Evolutionary conservation across 257 asterid species (phyloP).

Genomic region (Paulownia fortunei): DNA sequence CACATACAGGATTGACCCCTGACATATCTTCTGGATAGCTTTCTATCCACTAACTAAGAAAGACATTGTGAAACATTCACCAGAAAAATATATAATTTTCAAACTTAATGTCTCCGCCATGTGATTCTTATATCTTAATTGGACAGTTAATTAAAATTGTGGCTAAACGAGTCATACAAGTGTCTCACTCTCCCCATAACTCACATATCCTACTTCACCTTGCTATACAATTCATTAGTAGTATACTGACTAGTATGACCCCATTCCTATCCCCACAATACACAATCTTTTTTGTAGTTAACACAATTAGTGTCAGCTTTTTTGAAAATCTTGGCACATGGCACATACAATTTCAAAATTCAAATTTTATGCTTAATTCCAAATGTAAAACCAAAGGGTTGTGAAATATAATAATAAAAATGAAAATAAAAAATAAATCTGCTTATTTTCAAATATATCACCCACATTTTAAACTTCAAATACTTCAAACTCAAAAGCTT

Average conservation of each 20-base stretch:
- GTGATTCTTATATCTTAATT: not conserved
- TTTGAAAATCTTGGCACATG: not conserved
- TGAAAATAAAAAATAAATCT: not conserved
- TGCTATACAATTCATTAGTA: not conserved
- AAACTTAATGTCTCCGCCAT: not conserved
- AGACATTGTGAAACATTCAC: not conserved
- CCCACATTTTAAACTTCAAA: not conserved
- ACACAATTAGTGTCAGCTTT: not conserved
- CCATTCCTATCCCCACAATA: not conserved
- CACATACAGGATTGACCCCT: not conserved
- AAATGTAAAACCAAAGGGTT: not conserved
- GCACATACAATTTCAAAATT: not conserved
- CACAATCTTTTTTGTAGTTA: not conserved
- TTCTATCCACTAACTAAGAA: not conserved
- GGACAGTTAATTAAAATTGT: not conserved
- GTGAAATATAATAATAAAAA: not conserved
- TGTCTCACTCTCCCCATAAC: not conserved
- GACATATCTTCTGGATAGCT: not conserved
- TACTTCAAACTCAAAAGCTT: conserved; percentile 8
- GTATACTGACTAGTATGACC: not conserved
- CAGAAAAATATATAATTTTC: not conserved
- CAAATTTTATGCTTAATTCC: not conserved
- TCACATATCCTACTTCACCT: conserved; percentile 12
- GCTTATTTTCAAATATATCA: not conserved
- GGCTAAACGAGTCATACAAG: not conserved